Percentiles rank a stretch among this genome's conserved stretches.
phyloP scores from a whole-genome alignment of 805 yeast genomes.

The Kazachstania taianensis region DNA sequence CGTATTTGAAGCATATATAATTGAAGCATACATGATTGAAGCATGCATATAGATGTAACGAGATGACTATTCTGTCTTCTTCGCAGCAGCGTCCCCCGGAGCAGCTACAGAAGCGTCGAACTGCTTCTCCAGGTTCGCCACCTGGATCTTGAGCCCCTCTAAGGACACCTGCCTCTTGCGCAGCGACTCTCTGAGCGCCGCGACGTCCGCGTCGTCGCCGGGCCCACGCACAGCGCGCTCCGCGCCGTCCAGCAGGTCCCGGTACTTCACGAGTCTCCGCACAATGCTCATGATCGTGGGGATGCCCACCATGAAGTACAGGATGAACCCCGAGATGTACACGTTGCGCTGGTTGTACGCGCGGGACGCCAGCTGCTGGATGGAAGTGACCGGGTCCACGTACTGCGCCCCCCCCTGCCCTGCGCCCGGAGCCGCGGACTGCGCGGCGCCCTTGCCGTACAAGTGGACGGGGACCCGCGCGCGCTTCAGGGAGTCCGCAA shows the following conservation, averaged over 20 bases:
- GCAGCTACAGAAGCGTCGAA: slow-evolving; percentile 30
- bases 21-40: background rate
- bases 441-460: slow-evolving; percentile 10
- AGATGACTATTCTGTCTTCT: background rate
- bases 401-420: background rate
- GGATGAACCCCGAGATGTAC: slow-evolving; percentile 52
- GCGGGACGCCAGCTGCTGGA: slow-evolving; percentile 47
- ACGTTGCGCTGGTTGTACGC: slow-evolving; percentile 56
- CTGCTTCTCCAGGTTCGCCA: slow-evolving; percentile 39
- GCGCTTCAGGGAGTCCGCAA: slow-evolving; percentile 45
- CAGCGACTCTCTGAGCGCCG: slow-evolving; percentile 31
- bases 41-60: background rate
- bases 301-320: slow-evolving; percentile 45
- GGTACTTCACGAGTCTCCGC: slow-evolving; percentile 40
- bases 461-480: slow-evolving; percentile 26
- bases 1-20: too few species aligned
- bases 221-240: slow-evolving; percentile 6
- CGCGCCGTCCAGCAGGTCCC: slow-evolving; percentile 26
- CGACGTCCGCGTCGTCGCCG: slow-evolving; percentile 24
- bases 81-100: background rate
- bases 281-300: slow-evolving; percentile 44
- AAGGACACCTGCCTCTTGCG: slow-evolving; percentile 36
- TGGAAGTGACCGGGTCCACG: slow-evolving; percentile 25
- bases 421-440: slow-evolving; percentile 15
- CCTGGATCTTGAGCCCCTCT: slow-evolving; percentile 40